phyloP scores from a whole-genome alignment of 2,329 filamentous ascomycete species.

The Pestalotiopsis sp. region DNA sequence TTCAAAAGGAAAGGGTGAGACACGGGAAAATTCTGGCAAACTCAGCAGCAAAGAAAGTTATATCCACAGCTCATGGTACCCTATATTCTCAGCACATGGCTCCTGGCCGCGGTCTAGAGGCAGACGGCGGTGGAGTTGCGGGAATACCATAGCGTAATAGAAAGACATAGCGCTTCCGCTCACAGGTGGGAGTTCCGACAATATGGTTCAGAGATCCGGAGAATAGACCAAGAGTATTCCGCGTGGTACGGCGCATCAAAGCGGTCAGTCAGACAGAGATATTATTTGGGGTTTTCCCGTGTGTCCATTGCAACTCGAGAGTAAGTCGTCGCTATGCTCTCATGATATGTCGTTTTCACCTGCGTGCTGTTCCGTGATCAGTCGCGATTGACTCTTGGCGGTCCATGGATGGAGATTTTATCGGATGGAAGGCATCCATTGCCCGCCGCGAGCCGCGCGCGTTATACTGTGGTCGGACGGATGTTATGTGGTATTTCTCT shows the following conservation, averaged over 20 bases:
- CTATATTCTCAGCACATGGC: neutral
- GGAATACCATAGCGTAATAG: neutral
- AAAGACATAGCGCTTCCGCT: neutral
- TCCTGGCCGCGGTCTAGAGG: neutral
- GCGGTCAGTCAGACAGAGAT: neutral
- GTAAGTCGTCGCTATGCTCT: neutral
- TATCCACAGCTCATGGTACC: neutral
- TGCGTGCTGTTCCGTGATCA: neutral
- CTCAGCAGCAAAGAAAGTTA: neutral
- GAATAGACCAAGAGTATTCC: neutral
- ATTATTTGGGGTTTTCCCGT: neutral
- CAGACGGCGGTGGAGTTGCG: neutral
- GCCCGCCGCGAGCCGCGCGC: neutral
- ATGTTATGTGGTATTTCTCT: neutral
- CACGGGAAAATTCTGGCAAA: too few relatives aligned
- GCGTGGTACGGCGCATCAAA: neutral
- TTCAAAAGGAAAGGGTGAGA: too few relatives aligned
- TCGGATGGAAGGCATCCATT: neutral
- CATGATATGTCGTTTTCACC: neutral
- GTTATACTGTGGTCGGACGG: neutral
- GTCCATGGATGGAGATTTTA: neutral
- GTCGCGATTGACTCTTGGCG: neutral
- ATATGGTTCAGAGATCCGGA: neutral
- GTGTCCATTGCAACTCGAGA: neutral
- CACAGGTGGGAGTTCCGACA: neutral